Conservation (phyloP, 306 rosid species). For the Sicyos baderoa region DNA sequence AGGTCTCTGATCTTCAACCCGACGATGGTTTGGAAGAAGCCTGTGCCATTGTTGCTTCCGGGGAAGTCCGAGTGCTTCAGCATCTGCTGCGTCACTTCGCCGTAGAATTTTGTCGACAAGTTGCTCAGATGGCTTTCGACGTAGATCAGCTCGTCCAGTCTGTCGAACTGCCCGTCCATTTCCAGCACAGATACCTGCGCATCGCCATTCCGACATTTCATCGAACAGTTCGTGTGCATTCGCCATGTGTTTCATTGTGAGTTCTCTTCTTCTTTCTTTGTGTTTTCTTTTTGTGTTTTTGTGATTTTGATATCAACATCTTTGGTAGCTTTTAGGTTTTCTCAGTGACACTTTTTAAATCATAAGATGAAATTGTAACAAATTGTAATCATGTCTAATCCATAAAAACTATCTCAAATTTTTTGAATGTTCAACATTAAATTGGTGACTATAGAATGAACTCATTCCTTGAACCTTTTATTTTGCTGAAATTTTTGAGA, state of each 20-base stretch:
- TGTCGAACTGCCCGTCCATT: slow-evolving; percentile 99
- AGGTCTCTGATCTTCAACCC: slow-evolving; percentile 91
- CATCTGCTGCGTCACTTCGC: slow-evolving; percentile 99
- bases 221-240: background rate
- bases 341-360: too few species aligned
- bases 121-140: slow-evolving; percentile 96
- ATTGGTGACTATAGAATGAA: too few species aligned
- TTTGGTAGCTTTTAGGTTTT: too few species aligned
- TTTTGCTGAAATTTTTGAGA: too few species aligned
- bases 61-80: slow-evolving; percentile 96
- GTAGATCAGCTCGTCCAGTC: slow-evolving; percentile 89
- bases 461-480: too few species aligned
- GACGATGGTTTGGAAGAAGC: slow-evolving; percentile 90
- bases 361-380: too few species aligned
- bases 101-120: slow-evolving; percentile 83
- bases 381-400: too few species aligned
- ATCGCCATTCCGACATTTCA: background rate
- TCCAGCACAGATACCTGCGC: slow-evolving; percentile 80
- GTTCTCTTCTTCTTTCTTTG: background rate
- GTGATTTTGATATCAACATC: too few species aligned
- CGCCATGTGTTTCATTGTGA: background rate
- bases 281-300: background rate
- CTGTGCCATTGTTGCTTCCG: slow-evolving; percentile 94
- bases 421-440: too few species aligned
- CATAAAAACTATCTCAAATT: too few species aligned